These are phyloP conservation scores for Parathielavia appendiculata DNA, from an alignment of 495 filamentous ascomycete genomes.

Conservation along the genomic window DNA sequence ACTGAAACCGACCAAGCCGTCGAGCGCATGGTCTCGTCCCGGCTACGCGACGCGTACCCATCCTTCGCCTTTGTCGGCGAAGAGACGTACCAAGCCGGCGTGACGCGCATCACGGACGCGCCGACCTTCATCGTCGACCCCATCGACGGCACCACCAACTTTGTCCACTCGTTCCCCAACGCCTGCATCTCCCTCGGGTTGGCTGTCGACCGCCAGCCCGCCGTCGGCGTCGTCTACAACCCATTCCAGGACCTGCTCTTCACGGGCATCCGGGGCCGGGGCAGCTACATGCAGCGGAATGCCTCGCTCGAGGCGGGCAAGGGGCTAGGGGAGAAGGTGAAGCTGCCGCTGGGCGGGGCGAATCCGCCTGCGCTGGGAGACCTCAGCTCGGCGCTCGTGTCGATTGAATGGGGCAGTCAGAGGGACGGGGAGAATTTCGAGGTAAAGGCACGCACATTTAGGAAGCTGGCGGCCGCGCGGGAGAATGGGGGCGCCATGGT, in stretches of 20 bases:
- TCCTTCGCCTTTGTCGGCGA: conserved; percentile 72
- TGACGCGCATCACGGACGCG: conserved; percentile 52
- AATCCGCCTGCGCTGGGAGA: conserved; percentile 48
- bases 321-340: conserved; percentile 24
- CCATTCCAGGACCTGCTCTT: conserved; percentile 66
- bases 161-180: conserved; percentile 74
- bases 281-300: conserved; percentile 54
- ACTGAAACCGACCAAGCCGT: conserved; percentile 47
- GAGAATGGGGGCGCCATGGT: conserved; percentile 74
- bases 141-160: conserved; percentile 87
- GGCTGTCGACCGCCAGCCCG: conserved; percentile 54
- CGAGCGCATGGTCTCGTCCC: conserved; percentile 64
- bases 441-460: conserved; percentile 65
- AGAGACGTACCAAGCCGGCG: conserved; percentile 72
- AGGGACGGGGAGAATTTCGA: conserved; percentile 70
- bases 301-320: conserved; percentile 27
- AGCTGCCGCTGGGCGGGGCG: conserved; percentile 55
- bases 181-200: conserved; percentile 82
- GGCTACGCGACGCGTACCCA: conserved; percentile 61
- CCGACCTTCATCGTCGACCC: conserved; percentile 89
- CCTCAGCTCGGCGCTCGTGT: conserved; percentile 59
- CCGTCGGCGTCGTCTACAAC: conserved; percentile 82
- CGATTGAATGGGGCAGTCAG: conserved; percentile 74
- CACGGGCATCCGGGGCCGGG: conserved; percentile 63
- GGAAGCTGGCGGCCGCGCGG: conserved; percentile 58